Evolutionary conservation across 345 rosid genomes (phyloP).

Genomic region (Ailanthus altissimus): DNA sequence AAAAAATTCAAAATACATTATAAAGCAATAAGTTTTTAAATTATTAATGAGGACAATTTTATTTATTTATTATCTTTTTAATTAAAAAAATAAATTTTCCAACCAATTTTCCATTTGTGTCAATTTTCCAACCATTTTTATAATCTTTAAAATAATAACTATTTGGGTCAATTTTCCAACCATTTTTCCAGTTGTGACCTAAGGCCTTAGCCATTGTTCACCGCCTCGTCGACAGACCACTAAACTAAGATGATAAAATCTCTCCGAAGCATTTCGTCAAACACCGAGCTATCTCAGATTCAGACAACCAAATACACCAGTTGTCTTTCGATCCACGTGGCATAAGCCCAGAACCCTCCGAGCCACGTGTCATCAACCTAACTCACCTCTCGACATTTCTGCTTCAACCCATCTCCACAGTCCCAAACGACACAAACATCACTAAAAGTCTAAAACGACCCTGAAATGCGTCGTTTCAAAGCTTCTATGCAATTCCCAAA

Average conservation of each 20-base stretch:
- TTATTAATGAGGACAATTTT: too few species aligned
- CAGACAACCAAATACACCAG: neutral
- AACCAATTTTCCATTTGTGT: too few species aligned
- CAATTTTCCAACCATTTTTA: too few species aligned
- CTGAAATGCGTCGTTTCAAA: slow-evolving; percentile 22
- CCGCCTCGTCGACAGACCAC: neutral
- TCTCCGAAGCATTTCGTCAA: slow-evolving; percentile 24
- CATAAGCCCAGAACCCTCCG: neutral
- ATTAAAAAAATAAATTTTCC: too few species aligned
- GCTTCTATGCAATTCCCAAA: slow-evolving; percentile 13
- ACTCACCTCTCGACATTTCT: neutral
- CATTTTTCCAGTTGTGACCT: neutral
- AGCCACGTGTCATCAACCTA: neutral
- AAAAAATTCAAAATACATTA: too few species aligned
- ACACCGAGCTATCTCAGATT: slow-evolving; percentile 8
- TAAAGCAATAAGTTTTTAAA: too few species aligned
- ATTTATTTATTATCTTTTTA: too few species aligned
- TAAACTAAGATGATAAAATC: too few species aligned
- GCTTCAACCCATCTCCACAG: neutral
- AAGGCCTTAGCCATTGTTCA: neutral
- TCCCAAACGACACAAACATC: neutral
- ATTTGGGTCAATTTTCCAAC: too few species aligned
- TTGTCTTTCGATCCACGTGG: slow-evolving; percentile 18
- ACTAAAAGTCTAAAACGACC: neutral
- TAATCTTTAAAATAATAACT: too few species aligned